phyloP scores from a whole-genome alignment of 2,329 filamentous ascomycete species.

The Botrytis fragariae region DNA sequence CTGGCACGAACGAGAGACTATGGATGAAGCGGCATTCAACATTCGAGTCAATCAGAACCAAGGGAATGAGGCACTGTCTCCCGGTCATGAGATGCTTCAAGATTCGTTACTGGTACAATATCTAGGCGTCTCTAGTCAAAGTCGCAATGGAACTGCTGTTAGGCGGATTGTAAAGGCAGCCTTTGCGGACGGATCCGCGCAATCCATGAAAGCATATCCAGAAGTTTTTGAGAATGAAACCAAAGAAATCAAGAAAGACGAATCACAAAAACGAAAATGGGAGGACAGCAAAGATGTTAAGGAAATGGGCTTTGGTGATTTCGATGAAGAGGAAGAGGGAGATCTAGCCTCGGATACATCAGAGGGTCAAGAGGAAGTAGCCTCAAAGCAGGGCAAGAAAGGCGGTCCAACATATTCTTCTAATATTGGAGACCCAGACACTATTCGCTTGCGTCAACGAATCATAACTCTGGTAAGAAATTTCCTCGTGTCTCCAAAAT shows the following conservation, averaged over 20 bases:
- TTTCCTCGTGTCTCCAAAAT: background rate
- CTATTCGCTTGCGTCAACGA: slow-evolving; percentile 35
- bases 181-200: slow-evolving; percentile 61
- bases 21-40: slow-evolving; percentile 40
- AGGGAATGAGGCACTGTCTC: slow-evolving; percentile 22
- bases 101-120: slow-evolving; percentile 60
- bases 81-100: slow-evolving; percentile 41
- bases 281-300: slow-evolving; percentile 32
- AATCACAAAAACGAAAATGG: slow-evolving; percentile 51
- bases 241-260: slow-evolving; percentile 43
- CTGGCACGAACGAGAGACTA: slow-evolving; percentile 55
- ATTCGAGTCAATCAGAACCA: slow-evolving; percentile 34
- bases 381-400: background rate
- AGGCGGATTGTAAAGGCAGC: slow-evolving; percentile 61
- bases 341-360: slow-evolving; percentile 13
- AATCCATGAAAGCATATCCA: slow-evolving; percentile 54
- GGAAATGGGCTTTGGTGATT: slow-evolving; percentile 44
- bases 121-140: slow-evolving; percentile 37
- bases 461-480: slow-evolving; percentile 33
- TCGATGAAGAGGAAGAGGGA: slow-evolving; percentile 44
- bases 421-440: slow-evolving; percentile 35
- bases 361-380: background rate
- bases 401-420: slow-evolving; percentile 10
- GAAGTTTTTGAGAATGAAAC: slow-evolving; percentile 70
- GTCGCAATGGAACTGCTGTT: background rate